Conservation (phyloP, 2,329 filamentous ascomycete genomes). For the Cryoendolithus antarcticus region DNA sequence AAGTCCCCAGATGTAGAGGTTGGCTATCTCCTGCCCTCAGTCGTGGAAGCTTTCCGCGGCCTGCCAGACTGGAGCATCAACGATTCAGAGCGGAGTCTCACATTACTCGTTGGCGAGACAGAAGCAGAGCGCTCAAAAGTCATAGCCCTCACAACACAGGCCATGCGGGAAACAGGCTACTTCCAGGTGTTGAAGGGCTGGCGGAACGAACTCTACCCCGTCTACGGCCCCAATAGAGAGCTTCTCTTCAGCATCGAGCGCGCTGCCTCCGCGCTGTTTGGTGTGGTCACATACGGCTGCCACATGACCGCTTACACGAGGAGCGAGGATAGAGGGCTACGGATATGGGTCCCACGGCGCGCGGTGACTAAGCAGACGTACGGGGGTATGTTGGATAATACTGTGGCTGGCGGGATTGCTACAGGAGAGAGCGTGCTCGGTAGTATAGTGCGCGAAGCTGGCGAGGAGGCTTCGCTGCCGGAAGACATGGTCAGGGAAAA, state of each 20-base stretch:
- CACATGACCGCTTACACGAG: slow-evolving; percentile 63
- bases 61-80: slow-evolving; percentile 52
- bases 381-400: slow-evolving; percentile 86
- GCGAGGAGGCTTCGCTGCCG: slow-evolving; percentile 76
- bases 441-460: slow-evolving; percentile 71
- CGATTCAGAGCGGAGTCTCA: slow-evolving; percentile 47
- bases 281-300: slow-evolving; percentile 64
- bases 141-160: slow-evolving; percentile 45
- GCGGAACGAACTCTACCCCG: slow-evolving; percentile 69
- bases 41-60: slow-evolving; percentile 45
- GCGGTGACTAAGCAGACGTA: slow-evolving; percentile 74
- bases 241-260: slow-evolving; percentile 66
- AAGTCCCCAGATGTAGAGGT: slow-evolving; percentile 48
- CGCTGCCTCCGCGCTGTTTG: slow-evolving; percentile 63
- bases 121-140: slow-evolving; percentile 50
- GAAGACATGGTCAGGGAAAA: slow-evolving; percentile 52
- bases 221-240: slow-evolving; percentile 50
- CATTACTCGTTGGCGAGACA: slow-evolving; percentile 42
- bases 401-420: slow-evolving; percentile 75
- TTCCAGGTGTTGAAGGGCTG: slow-evolving; percentile 69
- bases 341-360: slow-evolving; percentile 74
- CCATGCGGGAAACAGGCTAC: slow-evolving; percentile 56
- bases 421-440: slow-evolving; percentile 71
- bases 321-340: slow-evolving; percentile 41
- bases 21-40: slow-evolving; percentile 48